phyloP scores from a whole-genome alignment of 2,329 filamentous ascomycete genomes.

The Coniochaeta pulveracea region DNA sequence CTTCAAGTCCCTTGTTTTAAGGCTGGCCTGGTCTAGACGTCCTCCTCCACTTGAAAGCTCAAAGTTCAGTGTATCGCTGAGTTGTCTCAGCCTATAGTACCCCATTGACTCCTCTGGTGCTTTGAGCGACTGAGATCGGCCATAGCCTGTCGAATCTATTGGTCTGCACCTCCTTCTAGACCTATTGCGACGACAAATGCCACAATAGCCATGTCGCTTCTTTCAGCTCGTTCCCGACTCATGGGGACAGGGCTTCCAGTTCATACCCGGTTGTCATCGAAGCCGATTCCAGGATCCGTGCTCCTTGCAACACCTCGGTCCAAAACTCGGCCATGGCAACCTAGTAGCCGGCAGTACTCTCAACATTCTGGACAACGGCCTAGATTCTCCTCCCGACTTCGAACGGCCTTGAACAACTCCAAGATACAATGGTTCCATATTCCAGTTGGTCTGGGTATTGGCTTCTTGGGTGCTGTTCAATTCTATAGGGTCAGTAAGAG shows the following conservation, averaged over 20 bases:
- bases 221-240: constrained; percentile 1
- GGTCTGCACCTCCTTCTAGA: neutral
- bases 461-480: constrained; percentile 71
- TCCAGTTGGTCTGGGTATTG: constrained; percentile 75
- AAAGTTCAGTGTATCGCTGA: no score
- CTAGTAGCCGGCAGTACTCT: constrained; percentile 22
- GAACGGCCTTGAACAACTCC: constrained; percentile 36
- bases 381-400: constrained; percentile 39
- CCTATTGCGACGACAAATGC: neutral
- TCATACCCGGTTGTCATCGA: neutral
- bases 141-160: no score
- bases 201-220: neutral
- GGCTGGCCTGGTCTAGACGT: no score
- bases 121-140: no score
- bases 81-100: no score
- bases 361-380: constrained; percentile 32
- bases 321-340: constrained; percentile 5
- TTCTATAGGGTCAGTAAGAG: constrained; percentile 61
- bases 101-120: no score
- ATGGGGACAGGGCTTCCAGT: neutral
- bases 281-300: constrained; percentile 5
- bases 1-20: no score
- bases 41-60: no score
- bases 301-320: constrained; percentile 10
- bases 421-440: constrained; percentile 83